Evolutionary conservation across 768 basidiomycete genomes (phyloP), one percentile per base, ranked within the genome.

Genomic region (Pleurotus sapidus): DNA sequence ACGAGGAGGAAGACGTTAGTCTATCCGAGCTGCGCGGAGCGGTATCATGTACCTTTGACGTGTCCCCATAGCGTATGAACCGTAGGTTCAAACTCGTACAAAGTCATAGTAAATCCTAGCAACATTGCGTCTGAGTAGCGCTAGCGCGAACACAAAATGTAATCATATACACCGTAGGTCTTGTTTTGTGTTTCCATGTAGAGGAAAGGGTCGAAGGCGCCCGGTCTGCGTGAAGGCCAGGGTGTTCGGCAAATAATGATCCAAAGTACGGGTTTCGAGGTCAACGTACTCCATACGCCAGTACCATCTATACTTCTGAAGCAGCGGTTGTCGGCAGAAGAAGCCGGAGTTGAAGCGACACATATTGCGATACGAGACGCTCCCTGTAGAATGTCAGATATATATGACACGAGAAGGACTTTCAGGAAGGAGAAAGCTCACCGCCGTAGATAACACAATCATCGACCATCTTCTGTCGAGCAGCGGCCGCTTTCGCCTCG

Each of bases 311-410:
- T 87, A 94, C 27, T 83, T 75, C 60, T 86, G 79, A 46, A 95
- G 73, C 7, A 95, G 72, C 57, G 87, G 83, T 60, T 95, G 93
- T 42, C 81, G 78, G 75, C 84, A 95, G 74, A 96, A 95, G 76
- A 89, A 91, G 34, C 92, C 93, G 47, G 91, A 94, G 72, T 95
- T 93, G 72, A 87, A 98, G 9, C 95, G 84, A 71, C 95, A 97
- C 95, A 97, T 96, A 63, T 96, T 94, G 40, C 95, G 85, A 67
- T 97, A 96, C 49, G 49, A 49, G 23, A 18, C 40, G 49, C 38
- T 20, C 17, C 5, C 49, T 38, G 34, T 14, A 27, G 46, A 11
- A 43, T 24, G 51, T n/a, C 42, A n/a, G 8, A 23, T 45, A 6
- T 4, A 14, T 1, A 43, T 8, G 18, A 1, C 42, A 7, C 42